Conservation (phyloP, 2,329 filamentous ascomycete genomes). For the Ceratocystiopsis brevicomis region DNA sequence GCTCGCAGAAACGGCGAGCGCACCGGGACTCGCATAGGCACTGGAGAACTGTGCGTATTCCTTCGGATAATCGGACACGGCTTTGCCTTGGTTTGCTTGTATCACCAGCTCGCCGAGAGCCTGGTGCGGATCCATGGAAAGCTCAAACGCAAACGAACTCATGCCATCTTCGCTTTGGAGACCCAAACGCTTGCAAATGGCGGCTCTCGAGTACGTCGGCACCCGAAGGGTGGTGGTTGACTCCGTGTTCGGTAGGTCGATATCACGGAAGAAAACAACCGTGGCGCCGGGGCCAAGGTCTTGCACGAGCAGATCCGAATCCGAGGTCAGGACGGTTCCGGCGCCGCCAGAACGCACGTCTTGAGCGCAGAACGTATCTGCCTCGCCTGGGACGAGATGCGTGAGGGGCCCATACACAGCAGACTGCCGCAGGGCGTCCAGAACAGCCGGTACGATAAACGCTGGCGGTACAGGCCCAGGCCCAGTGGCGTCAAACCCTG, state of each 20-base stretch:
- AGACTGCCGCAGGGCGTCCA: conserved; percentile 44
- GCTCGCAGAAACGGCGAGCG: neutral
- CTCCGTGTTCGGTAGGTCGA: conserved; percentile 20
- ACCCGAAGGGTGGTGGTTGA: conserved; percentile 6
- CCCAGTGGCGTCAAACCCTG: conserved; percentile 4
- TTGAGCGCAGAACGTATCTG: conserved; percentile 61
- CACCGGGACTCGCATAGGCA: conserved; percentile 9
- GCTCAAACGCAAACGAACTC: conserved; percentile 15
- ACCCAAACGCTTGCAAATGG: conserved; percentile 12
- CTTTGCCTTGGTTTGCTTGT: conserved; percentile 8
- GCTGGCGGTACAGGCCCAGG: conserved; percentile 24
- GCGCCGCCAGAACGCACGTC: conserved; percentile 29
- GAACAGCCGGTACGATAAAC: conserved; percentile 60
- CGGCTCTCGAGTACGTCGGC: conserved; percentile 9
- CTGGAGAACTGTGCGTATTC: neutral
- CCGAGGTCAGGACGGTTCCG: conserved; percentile 53
- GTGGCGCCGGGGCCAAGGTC: conserved; percentile 41
- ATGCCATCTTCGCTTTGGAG: conserved; percentile 11
- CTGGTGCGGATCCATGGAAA: conserved; percentile 12
- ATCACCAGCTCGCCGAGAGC: conserved; percentile 11
- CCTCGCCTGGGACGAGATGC: conserved; percentile 61
- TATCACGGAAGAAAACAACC: conserved; percentile 50
- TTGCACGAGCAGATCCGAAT: conserved; percentile 70
- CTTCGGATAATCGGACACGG: neutral
- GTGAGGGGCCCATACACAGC: conserved; percentile 22